Percentiles rank a stretch among this genome's conserved stretches.
These are phyloP conservation scores for Neurospora sp. DNA, from an alignment of 2,329 filamentous ascomycete species.

Conservation along the genomic window DNA sequence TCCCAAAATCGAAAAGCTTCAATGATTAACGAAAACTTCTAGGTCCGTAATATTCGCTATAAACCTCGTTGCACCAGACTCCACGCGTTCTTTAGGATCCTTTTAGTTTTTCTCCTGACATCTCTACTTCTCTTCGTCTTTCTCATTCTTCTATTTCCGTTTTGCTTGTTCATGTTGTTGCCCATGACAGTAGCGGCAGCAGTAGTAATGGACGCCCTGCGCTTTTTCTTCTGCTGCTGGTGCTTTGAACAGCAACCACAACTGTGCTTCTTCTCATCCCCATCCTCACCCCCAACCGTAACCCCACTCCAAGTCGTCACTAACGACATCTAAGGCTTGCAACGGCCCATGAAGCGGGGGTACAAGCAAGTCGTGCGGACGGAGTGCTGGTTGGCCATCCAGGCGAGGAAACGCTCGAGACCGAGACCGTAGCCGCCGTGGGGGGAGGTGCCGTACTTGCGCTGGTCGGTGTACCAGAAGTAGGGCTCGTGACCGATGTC, in stretches of 20 bases:
- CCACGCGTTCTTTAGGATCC: not conserved
- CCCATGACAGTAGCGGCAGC: not conserved
- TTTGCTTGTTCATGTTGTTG: not conserved
- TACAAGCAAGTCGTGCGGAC: slow-evolving; percentile 63
- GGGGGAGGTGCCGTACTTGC: slow-evolving; percentile 88
- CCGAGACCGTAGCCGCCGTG: slow-evolving; percentile 92
- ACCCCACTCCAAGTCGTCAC: not conserved
- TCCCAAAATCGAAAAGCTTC: not conserved
- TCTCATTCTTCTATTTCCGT: not conserved
- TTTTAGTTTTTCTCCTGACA: not conserved
- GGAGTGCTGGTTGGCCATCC: slow-evolving; percentile 54
- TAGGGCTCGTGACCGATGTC: slow-evolving; percentile 52
- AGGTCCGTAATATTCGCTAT: not conserved
- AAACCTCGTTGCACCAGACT: not conserved
- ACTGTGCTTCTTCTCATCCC: not conserved
- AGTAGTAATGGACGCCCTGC: not conserved
- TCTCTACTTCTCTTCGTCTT: not conserved
- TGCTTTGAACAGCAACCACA: not conserved
- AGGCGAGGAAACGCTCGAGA: slow-evolving; percentile 66
- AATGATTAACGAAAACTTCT: not conserved
- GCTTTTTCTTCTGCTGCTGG: not conserved
- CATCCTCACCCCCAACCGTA: not conserved
- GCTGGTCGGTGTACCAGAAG: slow-evolving; percentile 98
- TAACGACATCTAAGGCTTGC: slow-evolving; percentile 52
- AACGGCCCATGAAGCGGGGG: slow-evolving; percentile 70